phyloP scores from a whole-genome alignment of 140 eudicot species.

The Ambrosia hybrid region DNA sequence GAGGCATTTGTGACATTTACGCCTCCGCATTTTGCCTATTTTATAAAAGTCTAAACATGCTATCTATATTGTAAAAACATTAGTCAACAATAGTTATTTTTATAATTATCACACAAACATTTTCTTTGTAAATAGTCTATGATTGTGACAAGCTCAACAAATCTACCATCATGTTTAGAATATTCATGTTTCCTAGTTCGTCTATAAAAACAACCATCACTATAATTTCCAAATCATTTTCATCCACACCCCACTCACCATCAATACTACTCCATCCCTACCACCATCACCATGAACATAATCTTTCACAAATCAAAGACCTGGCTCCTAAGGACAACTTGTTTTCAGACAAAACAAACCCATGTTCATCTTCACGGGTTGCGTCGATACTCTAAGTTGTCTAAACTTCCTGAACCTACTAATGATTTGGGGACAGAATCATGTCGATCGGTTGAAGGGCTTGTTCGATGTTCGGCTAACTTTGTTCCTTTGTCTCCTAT shows the following conservation, averaged over 20 bases:
- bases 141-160: too few species aligned
- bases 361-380: neutral
- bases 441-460: slow-evolving; percentile 19
- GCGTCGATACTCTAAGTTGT: slow-evolving; percentile 6
- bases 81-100: too few species aligned
- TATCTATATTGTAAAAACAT: too few species aligned
- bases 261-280: neutral
- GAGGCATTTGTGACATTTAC: too few species aligned
- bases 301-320: neutral
- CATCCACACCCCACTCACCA: neutral
- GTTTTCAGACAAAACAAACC: neutral
- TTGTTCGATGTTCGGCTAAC: slow-evolving; percentile 13
- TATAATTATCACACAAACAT: too few species aligned
- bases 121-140: too few species aligned
- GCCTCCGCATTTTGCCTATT: too few species aligned
- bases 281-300: neutral
- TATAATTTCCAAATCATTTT: neutral
- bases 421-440: slow-evolving; percentile 1
- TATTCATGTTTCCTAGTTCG: too few species aligned
- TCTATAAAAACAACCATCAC: too few species aligned
- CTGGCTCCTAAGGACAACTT: neutral
- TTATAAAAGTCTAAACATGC: too few species aligned
- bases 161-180: too few species aligned
- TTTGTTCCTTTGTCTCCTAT: slow-evolving; percentile 12
- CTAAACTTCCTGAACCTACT: neutral